Conservation (phyloP, 805 yeast species). For the Ogataea polymorpha region DNA sequence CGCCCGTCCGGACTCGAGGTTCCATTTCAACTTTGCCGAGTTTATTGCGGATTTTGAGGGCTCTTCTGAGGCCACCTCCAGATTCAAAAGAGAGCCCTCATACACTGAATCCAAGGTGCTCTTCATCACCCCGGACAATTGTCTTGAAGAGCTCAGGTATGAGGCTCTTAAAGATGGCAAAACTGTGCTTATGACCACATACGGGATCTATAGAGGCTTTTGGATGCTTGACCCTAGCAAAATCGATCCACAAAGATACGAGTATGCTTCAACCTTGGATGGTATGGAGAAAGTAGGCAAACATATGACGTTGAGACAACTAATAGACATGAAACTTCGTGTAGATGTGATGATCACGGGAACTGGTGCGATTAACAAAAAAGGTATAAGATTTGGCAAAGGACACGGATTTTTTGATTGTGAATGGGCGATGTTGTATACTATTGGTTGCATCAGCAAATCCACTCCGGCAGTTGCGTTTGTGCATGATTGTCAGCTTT, state of each 20-base stretch:
- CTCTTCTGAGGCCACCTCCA: constrained; percentile 22
- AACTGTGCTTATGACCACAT: constrained; percentile 29
- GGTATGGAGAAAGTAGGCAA: constrained; percentile 29
- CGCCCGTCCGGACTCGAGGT: constrained; percentile 31
- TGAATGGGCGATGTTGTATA: constrained; percentile 33
- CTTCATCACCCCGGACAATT: constrained; percentile 33
- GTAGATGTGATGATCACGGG: constrained; percentile 31
- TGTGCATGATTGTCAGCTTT: constrained; percentile 32
- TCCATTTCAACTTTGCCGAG: constrained; percentile 31
- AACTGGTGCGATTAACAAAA: constrained; percentile 31
- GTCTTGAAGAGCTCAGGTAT: constrained; percentile 28
- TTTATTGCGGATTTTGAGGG: constrained; percentile 34
- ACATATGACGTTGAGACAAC: constrained; percentile 19
- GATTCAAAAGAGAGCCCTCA: constrained; percentile 15
- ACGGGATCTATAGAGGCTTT: constrained; percentile 31
- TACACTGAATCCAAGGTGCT: constrained; percentile 16
- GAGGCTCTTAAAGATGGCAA: constrained; percentile 26
- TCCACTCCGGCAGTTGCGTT: constrained; percentile 29
- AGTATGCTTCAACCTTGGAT: constrained; percentile 30
- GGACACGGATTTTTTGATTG: constrained; percentile 33
- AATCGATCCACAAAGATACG: constrained; percentile 19
- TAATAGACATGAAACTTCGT: constrained; percentile 15
- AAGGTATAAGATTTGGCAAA: constrained; percentile 32
- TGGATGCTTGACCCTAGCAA: constrained; percentile 23
- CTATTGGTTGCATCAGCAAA: constrained; percentile 22